A percentile compares a stretch with the other conserved stretches of the same genome.
phyloP scores from a whole-genome alignment of 2,329 filamentous ascomycete genomes.

The Venturia nashicola region DNA sequence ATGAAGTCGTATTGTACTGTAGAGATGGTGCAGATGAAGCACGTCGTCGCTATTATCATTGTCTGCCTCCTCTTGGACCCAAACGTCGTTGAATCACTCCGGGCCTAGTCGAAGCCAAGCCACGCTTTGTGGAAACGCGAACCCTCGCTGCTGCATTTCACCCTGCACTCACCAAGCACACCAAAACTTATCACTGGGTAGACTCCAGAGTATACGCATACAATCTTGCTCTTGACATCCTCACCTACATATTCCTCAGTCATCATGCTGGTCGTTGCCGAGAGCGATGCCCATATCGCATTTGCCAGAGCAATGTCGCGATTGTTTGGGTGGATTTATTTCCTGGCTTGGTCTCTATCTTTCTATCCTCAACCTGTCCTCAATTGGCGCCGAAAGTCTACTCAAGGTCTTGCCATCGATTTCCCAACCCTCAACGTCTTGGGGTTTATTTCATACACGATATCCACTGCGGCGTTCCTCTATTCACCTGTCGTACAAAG shows the following conservation, averaged over 20 bases:
- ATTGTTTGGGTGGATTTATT: slow-evolving; percentile 9
- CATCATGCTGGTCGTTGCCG: neutral
- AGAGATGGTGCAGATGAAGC: neutral
- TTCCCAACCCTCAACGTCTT: slow-evolving; percentile 65
- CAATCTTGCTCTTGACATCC: neutral
- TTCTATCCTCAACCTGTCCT: slow-evolving; percentile 43
- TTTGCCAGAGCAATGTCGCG: slow-evolving; percentile 8
- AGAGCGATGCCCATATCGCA: neutral
- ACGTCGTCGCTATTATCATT: neutral
- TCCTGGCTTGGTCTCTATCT: slow-evolving; percentile 12
- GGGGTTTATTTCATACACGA: slow-evolving; percentile 64
- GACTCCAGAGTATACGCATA: neutral
- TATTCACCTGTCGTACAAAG: slow-evolving; percentile 64
- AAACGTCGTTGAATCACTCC: neutral
- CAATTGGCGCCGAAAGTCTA: slow-evolving; percentile 66
- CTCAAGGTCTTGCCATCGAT: slow-evolving; percentile 74
- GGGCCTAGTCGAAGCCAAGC: neutral
- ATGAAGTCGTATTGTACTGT: neutral
- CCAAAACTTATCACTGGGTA: neutral
- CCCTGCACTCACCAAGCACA: neutral
- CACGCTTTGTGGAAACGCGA: neutral
- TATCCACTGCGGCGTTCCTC: slow-evolving; percentile 64
- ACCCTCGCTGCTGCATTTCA: neutral
- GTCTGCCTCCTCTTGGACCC: neutral
- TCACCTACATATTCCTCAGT: neutral